Evolutionary conservation across 2,329 filamentous ascomycete genomes (phyloP), one percentile per base, ranked within the genome.

Genomic region (Apiospora phragmitis): DNA sequence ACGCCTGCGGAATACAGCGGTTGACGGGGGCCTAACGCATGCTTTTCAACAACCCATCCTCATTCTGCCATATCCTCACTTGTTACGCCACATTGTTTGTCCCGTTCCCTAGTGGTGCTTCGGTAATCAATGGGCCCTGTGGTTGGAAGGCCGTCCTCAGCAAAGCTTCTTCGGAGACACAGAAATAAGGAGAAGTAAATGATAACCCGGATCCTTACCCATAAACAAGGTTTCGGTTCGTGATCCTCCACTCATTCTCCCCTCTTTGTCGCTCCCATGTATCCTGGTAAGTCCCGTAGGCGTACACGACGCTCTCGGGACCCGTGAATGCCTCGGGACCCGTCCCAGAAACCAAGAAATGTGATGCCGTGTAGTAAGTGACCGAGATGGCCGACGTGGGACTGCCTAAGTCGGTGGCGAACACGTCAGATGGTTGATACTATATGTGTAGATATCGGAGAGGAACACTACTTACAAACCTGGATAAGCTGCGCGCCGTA

Each of bases 351-450:
- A 29, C 26, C 62, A 66, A 16, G 62, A 42, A 66, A 38, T 66
- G 62, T 38, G 35, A 41, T 7, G 41, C 62, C 62, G 35, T 66
- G 12, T 26, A 66, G 62, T 66, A 66, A 24, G 62, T 66, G 62
- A 66, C n/a, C 21, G 62, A 66, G 62, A 66, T 66, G 62, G 62
- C 62, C n/a, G 62, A 66, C 12, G 26, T 66, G 35, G 62, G n/a
- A 29, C 38, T 66, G n/a, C 41, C 62, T 43, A 21, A 21, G 8
- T 4, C 43, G 24, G 3, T 8, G n/a, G 62, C 3, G 4, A 4
- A 35, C 9, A 26, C 3, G 18, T 8, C 29, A 35, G 29, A 9
- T 9, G 29, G 51, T n/a, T 3, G 29, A 11, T 7, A 21, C 5
- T 18, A 47, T n/a, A n/a, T n/a, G n/a, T n/a, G n/a, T 7, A 47